These are phyloP conservation scores for Fraxinus baroniana DNA, from an alignment of 305 asterid species.

Conservation along the genomic window DNA sequence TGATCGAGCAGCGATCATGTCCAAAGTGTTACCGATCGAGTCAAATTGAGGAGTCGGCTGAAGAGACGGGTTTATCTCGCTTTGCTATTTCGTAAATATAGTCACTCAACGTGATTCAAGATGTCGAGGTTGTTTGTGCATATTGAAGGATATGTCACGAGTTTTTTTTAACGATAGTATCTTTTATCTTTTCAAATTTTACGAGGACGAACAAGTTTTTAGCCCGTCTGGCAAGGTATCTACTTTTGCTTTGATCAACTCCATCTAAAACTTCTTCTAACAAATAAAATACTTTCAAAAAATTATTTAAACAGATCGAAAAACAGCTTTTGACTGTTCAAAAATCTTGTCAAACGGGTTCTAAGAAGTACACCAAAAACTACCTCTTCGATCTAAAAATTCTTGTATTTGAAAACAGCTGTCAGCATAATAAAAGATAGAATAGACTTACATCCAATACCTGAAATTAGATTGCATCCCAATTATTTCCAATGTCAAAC, in stretches of 20 bases:
- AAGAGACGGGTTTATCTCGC: neutral
- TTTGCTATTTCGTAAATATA: neutral
- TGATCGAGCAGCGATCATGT: neutral
- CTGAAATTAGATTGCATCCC: slow-evolving; percentile 51
- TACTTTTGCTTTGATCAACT: too few relatives aligned
- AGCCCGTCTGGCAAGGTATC: too few relatives aligned
- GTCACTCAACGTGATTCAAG: neutral
- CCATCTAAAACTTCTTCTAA: neutral
- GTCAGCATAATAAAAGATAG: slow-evolving; percentile 28
- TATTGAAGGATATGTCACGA: too few relatives aligned
- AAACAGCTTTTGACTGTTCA: too few relatives aligned
- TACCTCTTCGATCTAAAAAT: too few relatives aligned
- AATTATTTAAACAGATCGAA: too few relatives aligned
- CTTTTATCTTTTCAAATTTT: too few relatives aligned
- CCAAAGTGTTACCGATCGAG: neutral
- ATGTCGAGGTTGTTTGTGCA: neutral
- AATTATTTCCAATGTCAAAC: slow-evolving; percentile 31
- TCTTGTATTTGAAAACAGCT: slow-evolving; percentile 37
- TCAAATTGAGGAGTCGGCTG: neutral
- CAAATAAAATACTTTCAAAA: too few relatives aligned
- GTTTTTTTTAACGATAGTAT: too few relatives aligned
- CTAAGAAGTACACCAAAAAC: neutral
- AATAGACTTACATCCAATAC: slow-evolving; percentile 36
- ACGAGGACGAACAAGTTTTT: too few relatives aligned
- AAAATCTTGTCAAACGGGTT: neutral